A percentile compares a stretch with the other conserved stretches of the same genome.
Conservation (phyloP, 2,329 filamentous ascomycete species). For the Septoria petroselini region DNA sequence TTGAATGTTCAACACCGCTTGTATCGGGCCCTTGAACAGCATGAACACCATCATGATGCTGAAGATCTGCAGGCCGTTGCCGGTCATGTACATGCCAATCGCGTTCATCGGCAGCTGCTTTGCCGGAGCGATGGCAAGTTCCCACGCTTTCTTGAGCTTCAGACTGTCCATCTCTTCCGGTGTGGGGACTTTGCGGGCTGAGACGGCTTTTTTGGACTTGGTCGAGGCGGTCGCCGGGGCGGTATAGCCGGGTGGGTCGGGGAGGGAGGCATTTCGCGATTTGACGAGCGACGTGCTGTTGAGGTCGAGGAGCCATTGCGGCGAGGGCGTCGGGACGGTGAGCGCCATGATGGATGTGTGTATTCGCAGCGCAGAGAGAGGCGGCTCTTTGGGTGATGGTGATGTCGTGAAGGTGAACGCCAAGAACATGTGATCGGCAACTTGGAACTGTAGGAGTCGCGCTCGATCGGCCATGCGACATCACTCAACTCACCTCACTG, state of each 20-base stretch:
- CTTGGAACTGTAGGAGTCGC: no score
- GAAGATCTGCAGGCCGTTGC: constrained; percentile 97
- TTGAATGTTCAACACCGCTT: constrained; percentile 78
- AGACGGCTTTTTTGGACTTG: constrained; percentile 27
- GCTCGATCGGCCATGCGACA: constrained; percentile 1
- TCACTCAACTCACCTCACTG: neutral
- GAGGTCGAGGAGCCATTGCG: constrained; percentile 81
- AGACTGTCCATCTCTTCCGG: constrained; percentile 87
- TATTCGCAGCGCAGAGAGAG: neutral
- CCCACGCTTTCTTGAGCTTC: constrained; percentile 98
- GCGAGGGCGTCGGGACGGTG: constrained; percentile 48
- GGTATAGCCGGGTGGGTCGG: constrained; percentile 84
- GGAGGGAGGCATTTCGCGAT: constrained; percentile 64
- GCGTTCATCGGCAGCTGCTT: constrained; percentile 97
- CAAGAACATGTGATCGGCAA: constrained; percentile 13
- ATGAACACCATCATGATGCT: constrained; percentile 99
- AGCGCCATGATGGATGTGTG: constrained; percentile 27
- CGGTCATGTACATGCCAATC: constrained; percentile 99
- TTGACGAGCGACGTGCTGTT: constrained; percentile 65
- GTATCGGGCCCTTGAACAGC: constrained; percentile 94
- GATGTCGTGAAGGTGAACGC: constrained; percentile 4
- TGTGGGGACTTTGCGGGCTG: constrained; percentile 63
- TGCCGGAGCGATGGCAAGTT: constrained; percentile 86
- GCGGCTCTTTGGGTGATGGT: constrained; percentile 4
- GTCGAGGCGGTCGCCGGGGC: constrained; percentile 36